A percentile compares a stretch with the other conserved stretches of the same genome.
phyloP scores from a whole-genome alignment of 2,329 filamentous ascomycete species.

The Curvularia lunata region DNA sequence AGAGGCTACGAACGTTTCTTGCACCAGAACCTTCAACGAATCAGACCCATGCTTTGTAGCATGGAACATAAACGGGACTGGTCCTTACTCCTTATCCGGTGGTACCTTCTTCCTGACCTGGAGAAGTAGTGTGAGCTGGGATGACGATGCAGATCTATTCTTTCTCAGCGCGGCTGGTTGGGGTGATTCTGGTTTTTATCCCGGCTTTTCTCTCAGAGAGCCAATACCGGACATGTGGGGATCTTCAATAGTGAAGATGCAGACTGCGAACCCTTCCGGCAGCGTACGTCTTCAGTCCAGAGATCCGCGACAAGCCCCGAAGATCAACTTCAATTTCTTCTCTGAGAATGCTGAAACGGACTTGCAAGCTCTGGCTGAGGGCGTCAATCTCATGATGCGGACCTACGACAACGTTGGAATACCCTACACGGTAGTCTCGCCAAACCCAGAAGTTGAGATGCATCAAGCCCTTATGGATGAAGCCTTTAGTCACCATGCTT shows the following conservation, averaged over 20 bases:
- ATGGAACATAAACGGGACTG: neutral
- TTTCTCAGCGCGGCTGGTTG: conserved; percentile 17
- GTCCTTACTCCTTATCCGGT: neutral
- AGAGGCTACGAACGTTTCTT: neutral
- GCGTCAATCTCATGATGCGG: conserved; percentile 47
- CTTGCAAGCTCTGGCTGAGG: conserved; percentile 62
- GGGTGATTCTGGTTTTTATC: conserved; percentile 15
- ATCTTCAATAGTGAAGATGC: conserved; percentile 5
- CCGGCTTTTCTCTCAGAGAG: conserved; percentile 27
- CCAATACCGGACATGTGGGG: conserved; percentile 36
- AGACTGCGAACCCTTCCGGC: conserved; percentile 48
- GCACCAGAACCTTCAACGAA: neutral
- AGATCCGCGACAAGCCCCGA: conserved; percentile 66
- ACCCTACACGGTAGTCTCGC: neutral
- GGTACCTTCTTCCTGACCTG: neutral
- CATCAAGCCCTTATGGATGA: conserved; percentile 33
- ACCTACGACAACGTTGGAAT: neutral
- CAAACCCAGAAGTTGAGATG: conserved; percentile 1
- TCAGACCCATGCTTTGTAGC: conserved; percentile 1
- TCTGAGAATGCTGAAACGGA: conserved; percentile 54
- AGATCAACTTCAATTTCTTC: conserved; percentile 55
- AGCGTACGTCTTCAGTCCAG: conserved; percentile 64
- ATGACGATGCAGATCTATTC: conserved; percentile 33
- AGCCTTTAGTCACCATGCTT: conserved; percentile 2
- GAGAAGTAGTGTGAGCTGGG: conserved; percentile 8